These are phyloP conservation scores for Curvularia eragrostidis DNA, from an alignment of 2,329 filamentous ascomycete species.

Conservation along the genomic window DNA sequence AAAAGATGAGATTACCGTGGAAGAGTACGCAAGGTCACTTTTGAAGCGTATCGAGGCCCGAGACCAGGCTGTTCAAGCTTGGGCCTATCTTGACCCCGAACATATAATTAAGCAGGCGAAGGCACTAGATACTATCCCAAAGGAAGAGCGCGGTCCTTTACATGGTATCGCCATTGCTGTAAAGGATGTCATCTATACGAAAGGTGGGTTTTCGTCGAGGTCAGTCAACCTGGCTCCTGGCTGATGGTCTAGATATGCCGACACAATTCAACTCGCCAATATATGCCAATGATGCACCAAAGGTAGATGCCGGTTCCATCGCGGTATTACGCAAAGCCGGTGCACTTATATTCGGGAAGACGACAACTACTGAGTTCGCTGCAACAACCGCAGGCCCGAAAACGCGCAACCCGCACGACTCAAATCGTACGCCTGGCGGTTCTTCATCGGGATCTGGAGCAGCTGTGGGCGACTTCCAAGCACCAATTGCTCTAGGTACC, in stretches of 20 bases:
- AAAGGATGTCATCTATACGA: conserved; percentile 64
- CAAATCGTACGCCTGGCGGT: conserved; percentile 66
- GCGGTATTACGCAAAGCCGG: conserved; percentile 62
- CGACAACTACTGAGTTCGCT: conserved; percentile 70
- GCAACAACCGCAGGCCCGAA: conserved; percentile 61
- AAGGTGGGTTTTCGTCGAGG: conserved; percentile 41
- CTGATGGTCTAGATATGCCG: conserved; percentile 57
- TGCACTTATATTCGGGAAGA: conserved; percentile 63
- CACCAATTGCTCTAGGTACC: conserved; percentile 66
- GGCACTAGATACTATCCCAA: conserved; percentile 59
- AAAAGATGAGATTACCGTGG: conserved; percentile 33
- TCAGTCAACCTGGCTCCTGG: too few species aligned
- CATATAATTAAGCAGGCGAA: conserved; percentile 60
- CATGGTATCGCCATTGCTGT: conserved; percentile 66
- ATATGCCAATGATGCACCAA: conserved; percentile 55
- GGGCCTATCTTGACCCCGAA: conserved; percentile 40
- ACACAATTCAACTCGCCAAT: conserved; percentile 64
- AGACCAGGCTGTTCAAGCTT: conserved; percentile 37
- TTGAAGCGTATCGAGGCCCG: conserved; percentile 36
- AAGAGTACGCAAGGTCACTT: conserved; percentile 40
- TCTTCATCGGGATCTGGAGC: conserved; percentile 72
- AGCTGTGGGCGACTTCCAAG: conserved; percentile 70
- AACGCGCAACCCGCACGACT: conserved; percentile 65
- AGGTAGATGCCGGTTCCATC: conserved; percentile 62
- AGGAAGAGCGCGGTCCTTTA: conserved; percentile 59